Evolutionary conservation across 2,329 filamentous ascomycete species (phyloP), one percentile per base, ranked within the genome.

Genomic region (Graphilbum sp.): DNA sequence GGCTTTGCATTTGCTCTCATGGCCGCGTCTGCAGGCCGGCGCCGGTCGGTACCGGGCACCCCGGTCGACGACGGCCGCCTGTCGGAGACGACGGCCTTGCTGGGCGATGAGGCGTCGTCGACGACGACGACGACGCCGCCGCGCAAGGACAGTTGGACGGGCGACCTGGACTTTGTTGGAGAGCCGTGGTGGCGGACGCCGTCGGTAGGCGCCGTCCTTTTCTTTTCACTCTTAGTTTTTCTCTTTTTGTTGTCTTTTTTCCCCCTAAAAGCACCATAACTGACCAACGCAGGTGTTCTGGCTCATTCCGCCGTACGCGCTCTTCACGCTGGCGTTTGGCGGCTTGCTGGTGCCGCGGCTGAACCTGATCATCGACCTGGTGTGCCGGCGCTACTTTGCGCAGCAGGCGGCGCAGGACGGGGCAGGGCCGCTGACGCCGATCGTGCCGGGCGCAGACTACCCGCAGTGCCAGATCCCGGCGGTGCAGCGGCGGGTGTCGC

Each of bases 241-340:
- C n/a, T 25, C 7, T 25, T 25, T 12, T 25, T 25, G 23, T 44
- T 18, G 30, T 18, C n/a, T 18, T 32, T n/a, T n/a, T n/a, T n/a
- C n/a, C n/a, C n/a, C n/a, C n/a, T n/a, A n/a, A n/a, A n/a, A n/a
- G n/a, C n/a, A n/a, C n/a, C n/a, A n/a, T n/a, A n/a, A n/a, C n/a
- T n/a, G n/a, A n/a, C n/a, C n/a, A n/a, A n/a, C n/a, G n/a, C 43
- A 83, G 82, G 72, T 92, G 37, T 83, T 68, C 56, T 96, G 86
- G 83, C 66, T 96, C 5, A 56, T 96, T 8, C 73, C 71, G 0
- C 82, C 86, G 1, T 90, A 87, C 56, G 66, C 81, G 40, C 58
- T 94, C 33, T 88, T 85, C 52, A 84, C 85, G 0, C 63, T 92
- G 38, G 86, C 87, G 0, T 88, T 90, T 55, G 90, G 88, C 24